These are phyloP conservation scores for Urochloa ruziziensis DNA, from an alignment of 176 grass and related monocot species.

Conservation along the genomic window DNA sequence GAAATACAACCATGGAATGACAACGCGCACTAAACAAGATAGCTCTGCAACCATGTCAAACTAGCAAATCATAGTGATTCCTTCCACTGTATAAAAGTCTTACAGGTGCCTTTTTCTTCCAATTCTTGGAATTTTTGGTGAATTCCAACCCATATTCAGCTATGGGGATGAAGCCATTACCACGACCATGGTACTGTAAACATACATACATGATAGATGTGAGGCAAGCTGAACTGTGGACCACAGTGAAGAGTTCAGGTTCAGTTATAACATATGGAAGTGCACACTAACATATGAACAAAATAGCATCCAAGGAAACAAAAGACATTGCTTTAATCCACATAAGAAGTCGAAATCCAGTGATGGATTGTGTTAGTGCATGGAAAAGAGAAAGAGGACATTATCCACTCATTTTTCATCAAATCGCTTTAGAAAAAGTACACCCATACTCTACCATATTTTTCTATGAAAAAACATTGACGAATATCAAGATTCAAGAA, in stretches of 20 bases:
- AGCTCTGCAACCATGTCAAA: slow-evolving; percentile 36
- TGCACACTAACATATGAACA: background rate
- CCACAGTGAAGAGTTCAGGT: background rate
- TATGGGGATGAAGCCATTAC: slow-evolving; percentile 90
- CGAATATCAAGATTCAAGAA: slow-evolving; percentile 14
- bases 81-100: slow-evolving; percentile 79
- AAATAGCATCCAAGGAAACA: background rate
- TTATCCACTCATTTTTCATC: background rate
- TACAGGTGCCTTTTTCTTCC: slow-evolving; percentile 66
- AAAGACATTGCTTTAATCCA: background rate
- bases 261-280: background rate
- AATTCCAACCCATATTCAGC: slow-evolving; percentile 88
- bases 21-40: background rate
- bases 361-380: background rate
- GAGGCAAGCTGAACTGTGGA: background rate
- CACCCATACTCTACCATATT: background rate
- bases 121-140: slow-evolving; percentile 50
- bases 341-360: background rate
- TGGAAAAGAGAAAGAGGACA: background rate
- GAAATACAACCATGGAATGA: background rate
- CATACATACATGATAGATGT: slow-evolving; percentile 18
- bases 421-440: background rate
- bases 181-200: slow-evolving; percentile 57
- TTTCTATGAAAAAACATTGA: background rate
- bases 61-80: slow-evolving; percentile 88